phyloP scores from a whole-genome alignment of 2,329 filamentous ascomycete species.

The Phialophora tarda region DNA sequence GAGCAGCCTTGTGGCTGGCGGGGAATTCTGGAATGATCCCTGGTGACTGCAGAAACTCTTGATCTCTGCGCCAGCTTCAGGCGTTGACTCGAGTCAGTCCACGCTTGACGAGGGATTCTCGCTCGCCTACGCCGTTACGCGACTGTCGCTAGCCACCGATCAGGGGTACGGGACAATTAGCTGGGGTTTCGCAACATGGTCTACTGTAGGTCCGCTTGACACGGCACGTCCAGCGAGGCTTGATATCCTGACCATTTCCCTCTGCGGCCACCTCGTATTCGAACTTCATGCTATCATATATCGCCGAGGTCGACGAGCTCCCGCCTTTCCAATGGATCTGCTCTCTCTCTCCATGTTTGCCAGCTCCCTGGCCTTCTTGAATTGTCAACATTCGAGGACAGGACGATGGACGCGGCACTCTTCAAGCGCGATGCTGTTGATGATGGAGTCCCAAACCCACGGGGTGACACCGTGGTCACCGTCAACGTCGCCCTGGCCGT shows the following conservation, averaged over 20 bases:
- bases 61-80: not conserved
- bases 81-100: constrained; percentile 9
- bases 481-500: constrained; percentile 20
- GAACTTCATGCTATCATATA: constrained; percentile 11
- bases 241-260: constrained; percentile 11
- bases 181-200: constrained; percentile 9
- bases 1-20: constrained; percentile 9
- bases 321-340: not conserved
- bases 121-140: not conserved
- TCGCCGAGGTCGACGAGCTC: not conserved
- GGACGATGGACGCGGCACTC: not conserved
- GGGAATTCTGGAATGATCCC: constrained; percentile 6
- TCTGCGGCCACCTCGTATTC: constrained; percentile 10
- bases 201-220: constrained; percentile 2
- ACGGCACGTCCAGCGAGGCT: constrained; percentile 9
- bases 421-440: constrained; percentile 15
- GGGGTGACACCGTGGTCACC: constrained; percentile 14
- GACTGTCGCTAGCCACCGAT: not conserved
- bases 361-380: not conserved
- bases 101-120: not conserved
- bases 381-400: constrained; percentile 10
- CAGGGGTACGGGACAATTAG: constrained; percentile 5
- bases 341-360: not conserved
- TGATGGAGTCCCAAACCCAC: constrained; percentile 8
- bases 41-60: not conserved